Percentiles rank a stretch among this genome's conserved stretches.
Conservation (phyloP, 2,329 filamentous ascomycete species). For the Tolypocladium guangdongense region DNA sequence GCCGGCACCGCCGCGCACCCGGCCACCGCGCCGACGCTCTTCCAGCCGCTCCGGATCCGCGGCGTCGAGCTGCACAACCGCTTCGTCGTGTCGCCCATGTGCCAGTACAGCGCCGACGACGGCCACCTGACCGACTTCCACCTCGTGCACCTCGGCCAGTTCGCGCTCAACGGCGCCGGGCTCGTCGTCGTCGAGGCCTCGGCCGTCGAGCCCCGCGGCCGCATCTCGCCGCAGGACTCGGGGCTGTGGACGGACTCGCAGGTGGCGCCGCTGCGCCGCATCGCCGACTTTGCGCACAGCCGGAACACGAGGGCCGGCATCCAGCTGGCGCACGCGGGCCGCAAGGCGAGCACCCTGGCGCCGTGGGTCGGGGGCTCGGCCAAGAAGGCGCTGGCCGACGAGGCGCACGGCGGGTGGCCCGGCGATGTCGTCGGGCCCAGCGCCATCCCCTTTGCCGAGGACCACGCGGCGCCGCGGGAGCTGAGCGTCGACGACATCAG, state of each 20-base stretch:
- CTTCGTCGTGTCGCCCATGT: conserved; percentile 50
- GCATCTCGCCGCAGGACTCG: conserved; percentile 70
- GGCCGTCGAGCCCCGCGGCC: conserved; percentile 60
- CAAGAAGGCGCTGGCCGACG: conserved; percentile 40
- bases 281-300: conserved; percentile 69
- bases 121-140: conserved; percentile 74
- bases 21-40: conserved; percentile 37
- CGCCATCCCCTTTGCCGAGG: conserved; percentile 46
- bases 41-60: conserved; percentile 44
- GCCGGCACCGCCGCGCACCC: conserved; percentile 34
- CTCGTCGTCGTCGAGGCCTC: conserved; percentile 72
- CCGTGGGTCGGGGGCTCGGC: conserved; percentile 48
- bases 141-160: conserved; percentile 70
- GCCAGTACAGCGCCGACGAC: conserved; percentile 44
- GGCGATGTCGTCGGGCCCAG: conserved; percentile 41
- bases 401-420: conserved; percentile 44
- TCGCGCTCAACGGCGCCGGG: conserved; percentile 63
- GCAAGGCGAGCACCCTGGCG: conserved; percentile 50
- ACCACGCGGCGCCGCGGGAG: conserved; percentile 51
- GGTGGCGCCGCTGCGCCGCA: conserved; percentile 56
- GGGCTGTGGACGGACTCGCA: conserved; percentile 82
- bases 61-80: conserved; percentile 43
- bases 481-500: conserved; percentile 61
- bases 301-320: conserved; percentile 69
- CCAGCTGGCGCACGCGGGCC: conserved; percentile 72